Evolutionary conservation across 164 flowering plant genomes (phyloP).

Genomic region (Chloranthus sessilifolius): DNA sequence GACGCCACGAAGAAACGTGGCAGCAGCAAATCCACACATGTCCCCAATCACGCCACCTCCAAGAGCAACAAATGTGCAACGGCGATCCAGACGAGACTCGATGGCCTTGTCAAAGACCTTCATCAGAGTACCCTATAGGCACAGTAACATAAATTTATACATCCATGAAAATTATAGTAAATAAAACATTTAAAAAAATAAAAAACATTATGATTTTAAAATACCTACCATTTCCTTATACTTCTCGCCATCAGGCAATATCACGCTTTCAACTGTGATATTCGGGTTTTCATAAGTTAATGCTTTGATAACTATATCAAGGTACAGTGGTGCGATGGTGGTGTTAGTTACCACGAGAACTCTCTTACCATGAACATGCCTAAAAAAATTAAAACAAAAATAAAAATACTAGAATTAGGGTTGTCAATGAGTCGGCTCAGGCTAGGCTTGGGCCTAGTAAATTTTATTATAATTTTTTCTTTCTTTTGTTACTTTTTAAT

Average conservation of each 20-base stretch:
- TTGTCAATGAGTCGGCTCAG: too few species aligned
- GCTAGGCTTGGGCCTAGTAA: background rate
- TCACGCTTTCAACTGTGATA: constrained; percentile 74
- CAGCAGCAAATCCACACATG: constrained; percentile 99
- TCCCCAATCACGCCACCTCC: constrained; percentile 99
- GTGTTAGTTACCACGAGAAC: constrained; percentile 93
- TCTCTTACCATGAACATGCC: constrained; percentile 97
- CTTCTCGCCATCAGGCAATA: constrained; percentile 96
- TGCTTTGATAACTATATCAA: constrained; percentile 69
- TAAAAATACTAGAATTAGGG: too few species aligned
- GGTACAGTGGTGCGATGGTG: constrained; percentile 76
- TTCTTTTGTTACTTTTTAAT: background rate
- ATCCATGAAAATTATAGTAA: background rate
- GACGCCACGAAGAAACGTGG: constrained; percentile 92
- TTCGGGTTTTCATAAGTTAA: constrained; percentile 77
- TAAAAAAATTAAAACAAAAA: constrained; percentile 25
- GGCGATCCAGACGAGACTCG: constrained; percentile 81
- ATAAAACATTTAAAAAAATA: background rate
- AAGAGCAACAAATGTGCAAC: constrained; percentile 93
- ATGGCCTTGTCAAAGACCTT: constrained; percentile 96
- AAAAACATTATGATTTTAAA: background rate
- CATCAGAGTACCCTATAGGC: constrained; percentile 76
- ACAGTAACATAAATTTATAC: constrained; percentile 1
- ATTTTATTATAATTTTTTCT: background rate
- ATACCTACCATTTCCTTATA: constrained; percentile 75